Evolutionary conservation across 2,329 filamentous ascomycete species (phyloP).

Genomic region (Colletotrichum paranaense): DNA sequence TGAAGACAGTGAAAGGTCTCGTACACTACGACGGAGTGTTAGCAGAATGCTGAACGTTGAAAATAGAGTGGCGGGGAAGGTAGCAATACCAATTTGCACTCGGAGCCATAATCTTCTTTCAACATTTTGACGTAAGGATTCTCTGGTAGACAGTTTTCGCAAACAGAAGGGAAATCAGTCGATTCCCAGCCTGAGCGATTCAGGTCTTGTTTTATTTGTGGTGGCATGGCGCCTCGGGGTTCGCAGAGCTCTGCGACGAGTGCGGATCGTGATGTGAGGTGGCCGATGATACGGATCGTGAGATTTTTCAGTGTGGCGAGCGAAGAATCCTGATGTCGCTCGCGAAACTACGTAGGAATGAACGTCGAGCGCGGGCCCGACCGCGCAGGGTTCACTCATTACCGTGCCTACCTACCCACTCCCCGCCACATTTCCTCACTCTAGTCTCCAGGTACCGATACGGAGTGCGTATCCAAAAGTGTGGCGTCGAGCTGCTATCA

Average conservation of each 20-base stretch:
- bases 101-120: slow-evolving; percentile 93
- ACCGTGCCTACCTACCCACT: no score
- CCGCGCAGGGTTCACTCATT: not conserved
- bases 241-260: not conserved
- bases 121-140: slow-evolving; percentile 99
- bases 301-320: not conserved
- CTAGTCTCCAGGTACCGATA: no score
- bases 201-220: slow-evolving; percentile 95
- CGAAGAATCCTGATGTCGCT: not conserved
- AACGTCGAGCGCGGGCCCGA: not conserved
- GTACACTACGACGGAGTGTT: slow-evolving; percentile 69
- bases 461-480: no score
- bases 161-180: slow-evolving; percentile 88
- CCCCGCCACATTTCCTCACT: no score
- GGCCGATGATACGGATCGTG: not conserved
- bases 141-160: slow-evolving; percentile 92
- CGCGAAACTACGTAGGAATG: not conserved
- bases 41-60: slow-evolving; percentile 34
- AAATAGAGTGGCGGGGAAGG: not conserved
- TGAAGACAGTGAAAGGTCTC: slow-evolving; percentile 93
- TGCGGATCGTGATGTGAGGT: not conserved
- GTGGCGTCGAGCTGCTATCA: no score
- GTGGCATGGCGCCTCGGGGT: slow-evolving; percentile 70
- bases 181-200: slow-evolving; percentile 97
- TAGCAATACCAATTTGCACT: slow-evolving; percentile 73